Evolutionary conservation across 345 rosid genomes (phyloP), one percentile per base, ranked within the genome.

Genomic region (Linum tenue): DNA sequence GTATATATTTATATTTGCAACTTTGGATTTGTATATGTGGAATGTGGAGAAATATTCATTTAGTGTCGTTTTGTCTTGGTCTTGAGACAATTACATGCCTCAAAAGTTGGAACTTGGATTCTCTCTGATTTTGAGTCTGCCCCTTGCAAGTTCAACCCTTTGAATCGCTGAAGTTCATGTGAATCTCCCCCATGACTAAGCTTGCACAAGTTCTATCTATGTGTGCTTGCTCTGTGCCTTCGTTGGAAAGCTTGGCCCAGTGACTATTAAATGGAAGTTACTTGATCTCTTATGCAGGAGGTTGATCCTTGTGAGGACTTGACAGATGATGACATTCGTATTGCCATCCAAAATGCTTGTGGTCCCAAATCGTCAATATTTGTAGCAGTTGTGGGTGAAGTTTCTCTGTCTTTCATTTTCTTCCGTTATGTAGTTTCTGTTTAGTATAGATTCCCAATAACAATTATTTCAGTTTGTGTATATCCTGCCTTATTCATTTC

Each of bases 221-320:
- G 31, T 22, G 31, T 40, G 58, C 22, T 41, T 62, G 11, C 56
- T 70, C 39, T 62, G 55, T 64, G 16, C 59, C 22, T 68, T 4
- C 8, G 35, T 22, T 22, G 31, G 31, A 22, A 22, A 22, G 31
- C 31, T 22, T 22, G 31, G 31, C 31, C 31, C 31, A 22, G 31
- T 22, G 31, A 22, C 31, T 22, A 22, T 22, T 22, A 22, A 22
- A 22, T 48, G 53, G 9, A 43, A 9, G 14, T 6, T 15, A 48
- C 14, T 48, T 15, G 14, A 48, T 48, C 14, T 61, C 36, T 42
- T 40, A 48, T 53, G 48, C 58, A 87, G 94, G 90, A 79, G 53
- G 79, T 87, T 70, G 88, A 87, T 75, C 94, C 94, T 56, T 87
- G 85, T 37, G 88, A 85, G 70, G 76, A 67, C 75, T 68, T 87